Evolutionary conservation across 495 filamentous ascomycete genomes (phyloP).

Genomic region (Lindgomyces ingoldianus): DNA sequence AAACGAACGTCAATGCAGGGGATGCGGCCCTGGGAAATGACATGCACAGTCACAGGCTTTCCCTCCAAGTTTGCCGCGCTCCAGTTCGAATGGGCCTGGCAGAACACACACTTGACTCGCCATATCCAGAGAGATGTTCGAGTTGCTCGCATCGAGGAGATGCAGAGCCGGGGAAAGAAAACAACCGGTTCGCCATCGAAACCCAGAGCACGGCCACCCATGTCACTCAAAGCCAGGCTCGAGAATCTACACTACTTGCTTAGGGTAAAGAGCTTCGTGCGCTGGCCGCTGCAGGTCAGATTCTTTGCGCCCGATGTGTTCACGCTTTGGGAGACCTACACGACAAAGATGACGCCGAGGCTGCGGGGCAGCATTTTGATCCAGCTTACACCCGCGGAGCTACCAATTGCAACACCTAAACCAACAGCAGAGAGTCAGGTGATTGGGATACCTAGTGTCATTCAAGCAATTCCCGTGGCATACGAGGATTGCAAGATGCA

Average conservation of each 20-base stretch:
- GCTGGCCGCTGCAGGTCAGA: conserved; percentile 79
- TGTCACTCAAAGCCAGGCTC: conserved; percentile 63
- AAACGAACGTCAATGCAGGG: conserved; percentile 63
- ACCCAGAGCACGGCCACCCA: conserved; percentile 53
- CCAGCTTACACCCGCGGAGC: conserved; percentile 44
- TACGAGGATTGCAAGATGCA: conserved; percentile 67
- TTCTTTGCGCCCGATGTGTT: conserved; percentile 77
- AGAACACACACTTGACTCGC: conserved; percentile 72
- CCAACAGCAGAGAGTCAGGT: background rate
- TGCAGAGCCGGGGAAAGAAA: conserved; percentile 41
- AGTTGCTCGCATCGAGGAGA: conserved; percentile 6
- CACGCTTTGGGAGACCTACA: conserved; percentile 65
- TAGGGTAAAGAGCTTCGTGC: conserved; percentile 69
- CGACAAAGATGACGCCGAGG: conserved; percentile 50
- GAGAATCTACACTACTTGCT: conserved; percentile 78
- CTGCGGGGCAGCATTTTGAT: conserved; percentile 56
- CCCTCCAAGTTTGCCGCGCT: conserved; percentile 81
- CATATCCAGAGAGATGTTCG: conserved; percentile 60
- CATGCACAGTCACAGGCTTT: conserved; percentile 83
- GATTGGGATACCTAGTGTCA: conserved; percentile 11
- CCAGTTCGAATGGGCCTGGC: conserved; percentile 98
- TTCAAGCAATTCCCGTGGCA: conserved; percentile 57
- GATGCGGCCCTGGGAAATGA: conserved; percentile 88
- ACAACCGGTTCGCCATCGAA: conserved; percentile 36
- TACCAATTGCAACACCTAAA: conserved; percentile 49